Base-by-base conservation (phyloP, 2,329 filamentous ascomycete species). In the Pseudocercospora ulei region DNA sequence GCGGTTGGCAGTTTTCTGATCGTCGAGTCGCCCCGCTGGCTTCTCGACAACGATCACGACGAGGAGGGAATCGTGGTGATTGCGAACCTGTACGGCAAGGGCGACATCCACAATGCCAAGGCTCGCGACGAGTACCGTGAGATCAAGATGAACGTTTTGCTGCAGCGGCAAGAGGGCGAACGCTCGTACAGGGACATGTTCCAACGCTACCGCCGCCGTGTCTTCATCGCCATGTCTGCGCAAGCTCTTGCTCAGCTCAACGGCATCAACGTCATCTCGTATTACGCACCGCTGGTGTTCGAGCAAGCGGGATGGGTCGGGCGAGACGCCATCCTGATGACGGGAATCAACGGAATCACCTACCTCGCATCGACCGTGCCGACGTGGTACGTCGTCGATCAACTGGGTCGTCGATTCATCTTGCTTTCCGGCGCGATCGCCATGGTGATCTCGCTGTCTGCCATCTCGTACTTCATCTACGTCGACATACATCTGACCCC, bases 211-310 rank as follows among this genome's bases (percentile, higher is more conserved):
- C 75, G 73, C 58, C 90, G 82, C 55, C 84, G 90, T 37, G 88
- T 96, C 49, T 85, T 96, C 57, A 96, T 96, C 60, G 90, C 90
- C 64, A 96, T 96, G 90, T 96, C 88, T 20, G 90, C 90, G 3
- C 90, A 96, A 63, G 86, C 80, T 4, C 75, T 98, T 49, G 90
- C 90, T 17, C 90, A 98, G 64, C 76, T 98, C 38, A 96, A 96
- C 66, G 90, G 90, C 50, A 98, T 98, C 68, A 98, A 98, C 64
- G 90, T 98, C 59, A 98, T 98, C 48, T 96, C 88, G 1, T 98
- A 96, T 70, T 98, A 98, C 59, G 90, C 90, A 1, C 90, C 90
- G 0, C 77, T 92, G 39, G 88, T 96, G 9, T 96, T 98, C 56
- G 87, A 95, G 64, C 87, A 87, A 43, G 90, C 90, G 23, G 88